Evolutionary conservation across 495 filamentous ascomycete genomes (phyloP).

Genomic region (Talaromyces thailandensis): DNA sequence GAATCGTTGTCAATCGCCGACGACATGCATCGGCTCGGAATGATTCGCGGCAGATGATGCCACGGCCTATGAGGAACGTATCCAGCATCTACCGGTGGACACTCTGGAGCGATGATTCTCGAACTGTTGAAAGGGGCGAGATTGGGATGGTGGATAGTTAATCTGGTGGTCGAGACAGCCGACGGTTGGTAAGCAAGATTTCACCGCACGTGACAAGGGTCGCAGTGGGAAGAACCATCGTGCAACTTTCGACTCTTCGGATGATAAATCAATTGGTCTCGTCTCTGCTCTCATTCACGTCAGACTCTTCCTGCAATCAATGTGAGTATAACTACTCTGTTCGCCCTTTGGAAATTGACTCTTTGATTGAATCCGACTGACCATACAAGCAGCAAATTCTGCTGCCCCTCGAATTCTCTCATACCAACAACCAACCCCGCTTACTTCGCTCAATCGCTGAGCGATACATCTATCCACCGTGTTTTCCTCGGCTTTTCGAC

Average conservation of each 20-base stretch:
- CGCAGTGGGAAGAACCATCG: not conserved
- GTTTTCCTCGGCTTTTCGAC: conserved; percentile 75
- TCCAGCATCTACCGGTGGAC: not conserved
- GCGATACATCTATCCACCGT: conserved; percentile 45
- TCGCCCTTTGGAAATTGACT: not conserved
- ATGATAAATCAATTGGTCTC: conserved; percentile 2
- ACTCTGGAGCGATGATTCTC: conserved; percentile 1
- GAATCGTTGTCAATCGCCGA: not conserved
- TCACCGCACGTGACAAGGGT: not conserved
- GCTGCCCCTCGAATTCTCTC: not conserved
- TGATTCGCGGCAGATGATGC: conserved; percentile 2
- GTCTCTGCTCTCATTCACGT: not conserved
- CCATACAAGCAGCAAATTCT: not conserved
- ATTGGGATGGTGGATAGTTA: not conserved
- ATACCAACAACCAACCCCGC: not conserved
- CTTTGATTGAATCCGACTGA: not conserved
- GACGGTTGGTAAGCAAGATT: conserved; percentile 7
- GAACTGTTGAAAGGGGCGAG: not conserved
- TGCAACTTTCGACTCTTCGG: conserved; percentile 3
- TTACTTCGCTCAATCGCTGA: conserved; percentile 5
- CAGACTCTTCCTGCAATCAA: not conserved
- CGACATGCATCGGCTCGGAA: not conserved
- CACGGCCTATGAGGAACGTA: not conserved
- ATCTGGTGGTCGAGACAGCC: conserved; percentile 4
- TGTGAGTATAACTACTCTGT: not conserved